These are phyloP conservation scores for Penicillium bovifimosum DNA, from an alignment of 495 filamentous ascomycete genomes.

Conservation along the genomic window DNA sequence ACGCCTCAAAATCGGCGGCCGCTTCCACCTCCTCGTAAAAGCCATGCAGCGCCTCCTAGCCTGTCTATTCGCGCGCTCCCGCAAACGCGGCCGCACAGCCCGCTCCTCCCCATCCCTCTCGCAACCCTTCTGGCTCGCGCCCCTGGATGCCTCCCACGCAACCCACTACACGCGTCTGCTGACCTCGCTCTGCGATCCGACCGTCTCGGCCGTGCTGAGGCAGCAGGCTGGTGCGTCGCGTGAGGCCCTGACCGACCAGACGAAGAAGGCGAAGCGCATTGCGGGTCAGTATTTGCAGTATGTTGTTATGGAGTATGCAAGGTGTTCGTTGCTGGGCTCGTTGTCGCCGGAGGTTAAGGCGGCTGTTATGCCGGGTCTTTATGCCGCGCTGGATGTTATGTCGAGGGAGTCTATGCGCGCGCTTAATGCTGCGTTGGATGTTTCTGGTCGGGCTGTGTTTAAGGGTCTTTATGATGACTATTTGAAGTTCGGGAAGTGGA, in stretches of 20 bases:
- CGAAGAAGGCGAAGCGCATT: constrained; percentile 67
- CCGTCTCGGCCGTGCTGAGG: constrained; percentile 61
- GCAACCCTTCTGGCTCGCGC: constrained; percentile 45
- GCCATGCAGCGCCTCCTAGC: constrained; percentile 58
- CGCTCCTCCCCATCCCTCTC: constrained; percentile 18
- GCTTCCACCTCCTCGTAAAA: constrained; percentile 63
- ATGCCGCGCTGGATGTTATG: constrained; percentile 65
- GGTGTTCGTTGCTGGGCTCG: constrained; percentile 54
- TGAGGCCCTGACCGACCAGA: constrained; percentile 62
- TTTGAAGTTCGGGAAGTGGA: constrained; percentile 65
- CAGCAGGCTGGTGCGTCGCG: constrained; percentile 32
- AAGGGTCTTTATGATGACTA: constrained; percentile 67
- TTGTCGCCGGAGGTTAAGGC: constrained; percentile 58
- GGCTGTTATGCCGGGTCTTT: constrained; percentile 65
- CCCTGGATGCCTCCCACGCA: constrained; percentile 47
- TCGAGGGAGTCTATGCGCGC: constrained; percentile 56
- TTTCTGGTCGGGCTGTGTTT: constrained; percentile 62
- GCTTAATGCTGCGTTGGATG: constrained; percentile 65
- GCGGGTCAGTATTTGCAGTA: constrained; percentile 71
- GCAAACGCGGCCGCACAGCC: constrained; percentile 41
- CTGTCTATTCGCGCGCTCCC: constrained; percentile 55
- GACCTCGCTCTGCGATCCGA: constrained; percentile 73
- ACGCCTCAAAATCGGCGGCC: constrained; percentile 61
- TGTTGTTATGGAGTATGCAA: constrained; percentile 65
- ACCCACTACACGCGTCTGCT: constrained; percentile 64